Evolutionary conservation across 768 basidiomycete genomes (phyloP), one percentile per base, ranked within the genome.

Genomic region (Auricularia sp.): DNA sequence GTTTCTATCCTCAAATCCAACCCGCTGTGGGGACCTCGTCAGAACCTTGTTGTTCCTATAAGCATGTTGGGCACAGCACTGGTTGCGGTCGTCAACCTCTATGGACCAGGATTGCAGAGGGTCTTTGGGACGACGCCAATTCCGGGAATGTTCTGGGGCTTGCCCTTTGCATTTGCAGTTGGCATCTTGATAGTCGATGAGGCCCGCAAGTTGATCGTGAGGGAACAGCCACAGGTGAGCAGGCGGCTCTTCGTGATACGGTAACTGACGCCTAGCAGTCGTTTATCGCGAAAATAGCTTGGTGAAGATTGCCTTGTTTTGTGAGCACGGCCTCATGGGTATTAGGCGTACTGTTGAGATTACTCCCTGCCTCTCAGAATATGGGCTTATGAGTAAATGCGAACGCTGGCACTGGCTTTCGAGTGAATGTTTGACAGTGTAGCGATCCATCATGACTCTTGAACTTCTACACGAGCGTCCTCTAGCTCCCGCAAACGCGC

Each of bases 141-240:
- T 34, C 80, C 78, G 1, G 69, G 73, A 2, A 79, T 77, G 76
- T 82, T 80, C 70, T 82, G 81, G 81, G 74, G 78, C 14, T 71
- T 79, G 35, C 80, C 81, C 1, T 77, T 81, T 63, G 73, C 71
- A 1, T 79, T 81, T 43, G 81, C 78, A 1, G 54, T 77, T 12
- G 79, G 69, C 1, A 71, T 82, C 4, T 67, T 82, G 62, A 69
- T 69, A 4, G 67, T 80, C 56, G 81, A 82, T 61, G 81, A 82
- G 66, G 64, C 75, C 1, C 73, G 81, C 33, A 82, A 82, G 69
- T 65, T 80, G 61, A 66, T 81, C 12, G 80, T 80, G 36, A 72
- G 80, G 66, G 72, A 75, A 3, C 76, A 79, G 53, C 79, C 80
- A 10, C 76, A 77, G 64, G 79, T 79, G 61, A 68, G 71, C 66